Evolutionary conservation across 176 grass and related monocot genomes (phyloP), one percentile per base, ranked within the genome.

Genomic region (Bromus sterilis): DNA sequence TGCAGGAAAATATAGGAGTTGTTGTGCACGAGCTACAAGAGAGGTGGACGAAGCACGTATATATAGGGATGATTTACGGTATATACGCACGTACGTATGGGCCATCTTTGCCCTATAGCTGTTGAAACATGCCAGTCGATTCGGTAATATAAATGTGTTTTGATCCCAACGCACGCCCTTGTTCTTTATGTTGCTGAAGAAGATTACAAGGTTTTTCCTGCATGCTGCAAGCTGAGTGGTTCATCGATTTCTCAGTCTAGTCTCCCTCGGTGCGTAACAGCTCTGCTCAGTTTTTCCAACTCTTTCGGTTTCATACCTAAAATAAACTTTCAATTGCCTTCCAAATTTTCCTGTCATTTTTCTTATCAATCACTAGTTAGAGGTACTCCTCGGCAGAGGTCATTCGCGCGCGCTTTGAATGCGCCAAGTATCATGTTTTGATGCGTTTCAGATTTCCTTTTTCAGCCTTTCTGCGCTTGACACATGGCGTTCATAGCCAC

Each of bases 11-110:
- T 43, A 44, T 15, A 53, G 49, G 8, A 53, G 21, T 16, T 2
- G 49, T 2, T 53, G 49, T 53, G 2, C 18, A 8, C 18, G 2
- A 21, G 21, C 49, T 21, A 7, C 21, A 3, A 53, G 49, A 53
- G 0, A 9, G 21, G 2, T 53, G 49, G 18, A 53, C 49, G 8
- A 53, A 20, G 49, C 18, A n/a, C 49, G 48, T 20, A 82, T 82
- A 82, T 75, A 75, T 87, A 87, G 85, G 85, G 78, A 81, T 2
- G 49, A 53, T 20, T 53, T 53, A n/a, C 49, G 49, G 49, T 51
- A 51, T 20, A 51, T 51, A 51, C 48, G 18, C 8, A 53, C 18
- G 18, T 21, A 53, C 18, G 49, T 21, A 46, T 3, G 39, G 39
- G 28, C 46, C 26, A 86, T 48, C 21, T 86, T 44, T 20, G 44